Conservation (phyloP, 345 rosid species). For the Bruguiera parviflora region DNA sequence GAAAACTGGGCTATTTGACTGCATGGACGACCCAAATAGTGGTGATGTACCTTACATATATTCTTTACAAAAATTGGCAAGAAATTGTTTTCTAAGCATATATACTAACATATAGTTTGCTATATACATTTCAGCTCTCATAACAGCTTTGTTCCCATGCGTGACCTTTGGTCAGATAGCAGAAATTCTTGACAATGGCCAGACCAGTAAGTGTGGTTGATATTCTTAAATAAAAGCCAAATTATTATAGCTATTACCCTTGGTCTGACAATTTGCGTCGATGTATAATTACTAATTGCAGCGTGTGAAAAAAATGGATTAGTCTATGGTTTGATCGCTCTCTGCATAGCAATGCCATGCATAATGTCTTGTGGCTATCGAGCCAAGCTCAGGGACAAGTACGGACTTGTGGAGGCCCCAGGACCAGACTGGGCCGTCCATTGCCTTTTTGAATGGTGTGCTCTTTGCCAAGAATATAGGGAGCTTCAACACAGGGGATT, state of each 20-base stretch:
- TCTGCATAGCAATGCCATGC: slow-evolving; percentile 43
- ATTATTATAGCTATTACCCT: too few relatives aligned
- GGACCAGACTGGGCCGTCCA: slow-evolving; percentile 65
- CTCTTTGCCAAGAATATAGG: slow-evolving; percentile 73
- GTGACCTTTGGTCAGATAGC: slow-evolving; percentile 60
- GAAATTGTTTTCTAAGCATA: neutral
- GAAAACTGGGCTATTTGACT: slow-evolving; percentile 54
- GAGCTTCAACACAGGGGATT: slow-evolving; percentile 62
- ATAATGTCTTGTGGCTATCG: slow-evolving; percentile 60
- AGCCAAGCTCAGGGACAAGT: slow-evolving; percentile 55
- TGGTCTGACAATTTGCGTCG: too few relatives aligned
- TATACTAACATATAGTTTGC: neutral
- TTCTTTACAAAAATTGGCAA: too few relatives aligned
- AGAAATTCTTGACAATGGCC: slow-evolving; percentile 58
- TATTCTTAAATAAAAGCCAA: too few relatives aligned
- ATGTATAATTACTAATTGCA: slow-evolving; percentile 11
- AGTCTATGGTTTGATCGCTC: slow-evolving; percentile 38
- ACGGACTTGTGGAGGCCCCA: slow-evolving; percentile 55
- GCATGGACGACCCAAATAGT: slow-evolving; percentile 62
- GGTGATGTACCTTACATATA: slow-evolving; percentile 26
- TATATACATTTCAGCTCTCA: slow-evolving; percentile 37
- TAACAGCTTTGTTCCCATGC: slow-evolving; percentile 47
- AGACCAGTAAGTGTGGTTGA: slow-evolving; percentile 26
- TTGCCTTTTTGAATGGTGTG: slow-evolving; percentile 56
- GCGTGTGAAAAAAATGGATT: slow-evolving; percentile 52